phyloP scores from a whole-genome alignment of 257 asterid species.

The Paraleonurus japonicus region DNA sequence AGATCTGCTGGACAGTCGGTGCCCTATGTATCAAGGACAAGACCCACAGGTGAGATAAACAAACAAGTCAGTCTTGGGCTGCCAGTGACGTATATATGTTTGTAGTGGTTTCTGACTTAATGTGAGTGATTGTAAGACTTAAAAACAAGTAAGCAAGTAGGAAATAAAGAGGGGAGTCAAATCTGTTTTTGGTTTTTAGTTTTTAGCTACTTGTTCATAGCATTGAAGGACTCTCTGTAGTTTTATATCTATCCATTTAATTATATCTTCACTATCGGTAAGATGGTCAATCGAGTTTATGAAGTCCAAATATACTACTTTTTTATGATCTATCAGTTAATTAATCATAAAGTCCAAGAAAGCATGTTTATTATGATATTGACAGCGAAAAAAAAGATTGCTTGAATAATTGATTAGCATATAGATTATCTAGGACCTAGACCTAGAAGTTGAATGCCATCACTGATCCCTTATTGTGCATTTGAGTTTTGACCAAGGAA shows the following conservation, averaged over 20 bases:
- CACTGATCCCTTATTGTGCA: neutral
- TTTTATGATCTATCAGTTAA: neutral
- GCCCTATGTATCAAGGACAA: slow-evolving; percentile 50
- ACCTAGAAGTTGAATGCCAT: neutral
- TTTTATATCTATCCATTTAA: neutral
- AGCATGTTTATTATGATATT: neutral
- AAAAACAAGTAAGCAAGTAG: neutral
- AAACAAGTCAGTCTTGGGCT: slow-evolving; percentile 32
- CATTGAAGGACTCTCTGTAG: neutral
- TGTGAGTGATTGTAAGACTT: neutral
- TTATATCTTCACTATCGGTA: neutral
- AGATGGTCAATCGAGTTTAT: neutral
- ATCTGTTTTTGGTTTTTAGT: neutral
- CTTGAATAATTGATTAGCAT: neutral
- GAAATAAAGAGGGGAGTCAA: neutral
- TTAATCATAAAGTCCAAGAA: neutral
- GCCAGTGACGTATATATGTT: slow-evolving; percentile 25
- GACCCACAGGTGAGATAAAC: slow-evolving; percentile 47
- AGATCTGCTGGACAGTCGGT: slow-evolving; percentile 45
- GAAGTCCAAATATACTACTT: neutral
- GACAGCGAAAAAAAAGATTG: neutral
- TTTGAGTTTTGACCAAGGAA: neutral
- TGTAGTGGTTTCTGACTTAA: neutral
- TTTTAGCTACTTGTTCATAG: neutral
- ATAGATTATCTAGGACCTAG: neutral